Evolutionary conservation across 2,329 filamentous ascomycete species (phyloP).

Genomic region (Stenocarpella maydis): DNA sequence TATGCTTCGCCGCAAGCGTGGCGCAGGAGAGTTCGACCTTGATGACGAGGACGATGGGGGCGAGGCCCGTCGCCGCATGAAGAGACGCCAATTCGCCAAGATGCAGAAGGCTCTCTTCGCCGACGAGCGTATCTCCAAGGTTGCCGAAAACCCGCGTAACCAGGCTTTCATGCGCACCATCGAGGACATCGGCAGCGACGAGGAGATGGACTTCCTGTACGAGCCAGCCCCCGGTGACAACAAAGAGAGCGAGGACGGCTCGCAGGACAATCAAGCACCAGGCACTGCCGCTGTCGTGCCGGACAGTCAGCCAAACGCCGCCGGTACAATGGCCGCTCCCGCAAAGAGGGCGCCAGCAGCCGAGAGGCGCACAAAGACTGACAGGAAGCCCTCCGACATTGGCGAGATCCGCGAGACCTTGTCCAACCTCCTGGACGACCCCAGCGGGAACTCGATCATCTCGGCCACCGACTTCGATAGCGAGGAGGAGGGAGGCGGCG

Average conservation of each 20-base stretch:
- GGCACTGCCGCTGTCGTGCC: slow-evolving; percentile 49
- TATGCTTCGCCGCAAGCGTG: slow-evolving; percentile 83
- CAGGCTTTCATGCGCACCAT: slow-evolving; percentile 90
- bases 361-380: slow-evolving; percentile 67
- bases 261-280: slow-evolving; percentile 45
- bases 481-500: slow-evolving; percentile 60
- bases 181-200: slow-evolving; percentile 79
- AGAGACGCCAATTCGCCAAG: slow-evolving; percentile 86
- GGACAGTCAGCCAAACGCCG: slow-evolving; percentile 60
- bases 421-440: slow-evolving; percentile 82
- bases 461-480: slow-evolving; percentile 58
- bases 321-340: slow-evolving; percentile 41
- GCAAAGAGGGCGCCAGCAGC: slow-evolving; percentile 65
- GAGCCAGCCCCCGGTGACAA: slow-evolving; percentile 51
- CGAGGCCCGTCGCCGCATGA: slow-evolving; percentile 79
- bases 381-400: slow-evolving; percentile 75
- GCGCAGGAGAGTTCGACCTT: slow-evolving; percentile 77
- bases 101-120: slow-evolving; percentile 89
- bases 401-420: slow-evolving; percentile 85
- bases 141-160: slow-evolving; percentile 88
- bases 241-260: slow-evolving; percentile 46
- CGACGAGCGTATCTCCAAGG: slow-evolving; percentile 90
- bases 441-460: slow-evolving; percentile 59
- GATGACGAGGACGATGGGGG: slow-evolving; percentile 92
- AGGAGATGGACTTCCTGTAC: slow-evolving; percentile 77